Percentiles rank a stretch among this genome's conserved stretches.
phyloP scores from a whole-genome alignment of 1,139 yeast species.

The Meyerozyma sp. region DNA sequence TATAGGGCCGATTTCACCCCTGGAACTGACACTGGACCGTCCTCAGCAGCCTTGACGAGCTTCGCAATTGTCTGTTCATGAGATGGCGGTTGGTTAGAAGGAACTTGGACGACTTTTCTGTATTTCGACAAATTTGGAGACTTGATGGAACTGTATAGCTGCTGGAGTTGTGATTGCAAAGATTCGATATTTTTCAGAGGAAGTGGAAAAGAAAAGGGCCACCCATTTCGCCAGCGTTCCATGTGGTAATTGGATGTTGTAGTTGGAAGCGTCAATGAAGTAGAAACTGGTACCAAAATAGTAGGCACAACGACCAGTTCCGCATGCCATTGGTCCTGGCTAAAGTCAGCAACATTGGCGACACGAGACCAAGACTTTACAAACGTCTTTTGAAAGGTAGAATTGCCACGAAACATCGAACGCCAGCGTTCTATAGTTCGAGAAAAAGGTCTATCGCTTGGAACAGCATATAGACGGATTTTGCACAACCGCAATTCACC shows the following conservation, averaged over 20 bases:
- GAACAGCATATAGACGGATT: conserved; percentile 46
- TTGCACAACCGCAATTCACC: conserved; percentile 15
- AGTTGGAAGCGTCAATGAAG: background rate
- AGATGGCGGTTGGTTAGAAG: conserved; percentile 10
- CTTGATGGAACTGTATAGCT: conserved; percentile 31
- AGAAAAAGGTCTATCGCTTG: conserved; percentile 39
- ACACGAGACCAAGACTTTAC: conserved; percentile 26
- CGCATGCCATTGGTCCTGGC: conserved; percentile 14
- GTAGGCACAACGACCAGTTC: conserved; percentile 4
- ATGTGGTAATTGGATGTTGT: conserved; percentile 21
- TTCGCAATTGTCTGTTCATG: conserved; percentile 14
- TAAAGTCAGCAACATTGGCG: conserved; percentile 34
- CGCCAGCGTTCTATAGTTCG: conserved; percentile 30
- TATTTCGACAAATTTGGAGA: conserved; percentile 32
- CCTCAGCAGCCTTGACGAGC: conserved; percentile 12
- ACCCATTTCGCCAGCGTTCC: conserved; percentile 22
- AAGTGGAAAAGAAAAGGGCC: conserved; percentile 4
- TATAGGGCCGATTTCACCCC: conserved; percentile 52
- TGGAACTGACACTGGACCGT: conserved; percentile 23
- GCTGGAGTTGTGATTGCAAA: conserved; percentile 18
- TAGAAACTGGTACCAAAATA: background rate
- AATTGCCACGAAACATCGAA: conserved; percentile 10
- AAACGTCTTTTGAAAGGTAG: conserved; percentile 17
- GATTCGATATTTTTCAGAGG: conserved; percentile 3
- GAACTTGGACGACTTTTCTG: conserved; percentile 2